Conservation (phyloP, 495 filamentous ascomycete genomes). For the Daldinia loculata region DNA sequence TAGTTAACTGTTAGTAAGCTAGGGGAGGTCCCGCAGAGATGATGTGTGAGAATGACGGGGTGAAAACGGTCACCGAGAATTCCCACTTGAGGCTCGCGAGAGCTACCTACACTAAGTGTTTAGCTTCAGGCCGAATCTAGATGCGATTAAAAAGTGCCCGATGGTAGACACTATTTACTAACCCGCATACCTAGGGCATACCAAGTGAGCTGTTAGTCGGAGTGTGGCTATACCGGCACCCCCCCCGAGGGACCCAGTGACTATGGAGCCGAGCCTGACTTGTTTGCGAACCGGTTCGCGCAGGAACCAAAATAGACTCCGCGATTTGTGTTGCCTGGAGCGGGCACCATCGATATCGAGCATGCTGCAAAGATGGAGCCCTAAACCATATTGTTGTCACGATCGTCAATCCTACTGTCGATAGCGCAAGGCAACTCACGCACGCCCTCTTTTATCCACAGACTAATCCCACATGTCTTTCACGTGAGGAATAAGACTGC, state of each 20-base stretch:
- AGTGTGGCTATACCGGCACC: constrained; percentile 19
- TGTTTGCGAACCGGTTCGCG: constrained; percentile 2
- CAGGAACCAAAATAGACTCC: constrained; percentile 16
- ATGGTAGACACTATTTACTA: neutral
- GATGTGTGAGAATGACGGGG: constrained; percentile 13
- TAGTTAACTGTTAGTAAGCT: neutral
- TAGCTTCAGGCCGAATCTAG: constrained; percentile 23
- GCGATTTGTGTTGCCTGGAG: constrained; percentile 8
- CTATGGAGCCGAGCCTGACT: constrained; percentile 12
- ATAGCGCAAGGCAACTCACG: constrained; percentile 11
- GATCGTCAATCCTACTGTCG: constrained; percentile 7
- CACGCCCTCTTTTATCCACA: constrained; percentile 18
- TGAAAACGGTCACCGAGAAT: constrained; percentile 17
- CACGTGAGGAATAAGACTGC: constrained; percentile 18
- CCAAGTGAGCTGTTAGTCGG: constrained; percentile 3
- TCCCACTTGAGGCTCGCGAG: constrained; percentile 32
- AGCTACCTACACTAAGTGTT: neutral
- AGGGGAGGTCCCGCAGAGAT: constrained; percentile 7
- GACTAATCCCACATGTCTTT: constrained; percentile 17
- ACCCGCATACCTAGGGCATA: neutral
- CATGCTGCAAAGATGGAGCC: neutral
- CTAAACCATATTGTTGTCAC: constrained; percentile 1
- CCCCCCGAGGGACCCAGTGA: neutral
- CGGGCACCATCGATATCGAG: neutral
- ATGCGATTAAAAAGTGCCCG: constrained; percentile 13